phyloP scores from a whole-genome alignment of 2,329 filamentous ascomycete species.

The Pestalotiopsis sp. region DNA sequence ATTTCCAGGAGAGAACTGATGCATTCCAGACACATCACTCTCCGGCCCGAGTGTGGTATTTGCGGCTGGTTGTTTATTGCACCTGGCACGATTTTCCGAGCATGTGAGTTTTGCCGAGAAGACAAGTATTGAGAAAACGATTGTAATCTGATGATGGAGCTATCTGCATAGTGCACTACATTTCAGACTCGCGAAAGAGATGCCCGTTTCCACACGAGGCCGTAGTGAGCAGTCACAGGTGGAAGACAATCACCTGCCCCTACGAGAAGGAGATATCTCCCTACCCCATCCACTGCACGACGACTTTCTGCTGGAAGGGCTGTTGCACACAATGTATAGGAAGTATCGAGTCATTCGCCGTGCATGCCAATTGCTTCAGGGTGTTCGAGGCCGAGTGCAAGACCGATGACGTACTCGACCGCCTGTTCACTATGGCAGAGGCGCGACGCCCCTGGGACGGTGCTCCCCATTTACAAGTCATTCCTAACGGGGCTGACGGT shows the following conservation, averaged over 20 bases:
- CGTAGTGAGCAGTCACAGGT: too few species aligned
- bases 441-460: background rate
- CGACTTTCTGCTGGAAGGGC: background rate
- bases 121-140: background rate
- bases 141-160: background rate
- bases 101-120: background rate
- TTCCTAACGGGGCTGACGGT: background rate
- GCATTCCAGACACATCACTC: background rate
- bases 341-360: background rate
- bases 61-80: background rate
- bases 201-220: too few species aligned
- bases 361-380: slow-evolving; percentile 7
- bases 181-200: too few species aligned
- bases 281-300: too few species aligned
- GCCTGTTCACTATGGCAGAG: background rate
- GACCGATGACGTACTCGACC: background rate
- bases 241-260: too few species aligned
- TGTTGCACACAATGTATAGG: background rate
- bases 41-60: background rate
- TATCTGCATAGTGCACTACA: background rate
- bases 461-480: background rate
- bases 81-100: background rate
- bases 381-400: slow-evolving; percentile 5
- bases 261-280: too few species aligned
- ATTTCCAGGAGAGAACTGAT: background rate